Conservation (phyloP, 805 yeast species). For the Wickerhamomyces bisporus region DNA sequence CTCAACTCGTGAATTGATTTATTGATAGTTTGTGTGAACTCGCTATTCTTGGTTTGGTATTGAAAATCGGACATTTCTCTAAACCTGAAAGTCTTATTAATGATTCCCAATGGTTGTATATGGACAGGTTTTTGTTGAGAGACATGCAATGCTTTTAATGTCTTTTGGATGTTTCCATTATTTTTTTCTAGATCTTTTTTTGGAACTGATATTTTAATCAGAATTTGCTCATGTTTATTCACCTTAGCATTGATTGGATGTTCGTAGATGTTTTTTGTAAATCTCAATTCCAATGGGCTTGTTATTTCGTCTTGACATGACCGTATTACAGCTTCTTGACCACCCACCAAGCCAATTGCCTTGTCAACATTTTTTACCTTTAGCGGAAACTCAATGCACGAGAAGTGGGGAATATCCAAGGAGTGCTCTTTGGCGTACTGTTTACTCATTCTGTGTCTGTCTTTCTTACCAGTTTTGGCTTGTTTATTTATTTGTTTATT, state of each 20-base stretch:
- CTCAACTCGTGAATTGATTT: constrained; percentile 38
- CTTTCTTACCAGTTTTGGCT: not conserved
- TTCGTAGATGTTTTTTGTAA: constrained; percentile 35
- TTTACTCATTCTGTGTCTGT: constrained; percentile 12
- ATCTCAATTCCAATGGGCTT: constrained; percentile 35
- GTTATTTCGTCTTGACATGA: constrained; percentile 26
- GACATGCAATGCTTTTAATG: constrained; percentile 29
- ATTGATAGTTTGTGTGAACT: constrained; percentile 37
- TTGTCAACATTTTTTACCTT: constrained; percentile 54
- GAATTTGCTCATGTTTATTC: constrained; percentile 48
- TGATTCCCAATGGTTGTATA: constrained; percentile 59
- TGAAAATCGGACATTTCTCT: constrained; percentile 90
- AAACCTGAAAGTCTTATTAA: constrained; percentile 67
- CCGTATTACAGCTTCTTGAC: constrained; percentile 33
- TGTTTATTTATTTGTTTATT: not conserved
- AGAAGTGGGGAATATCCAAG: constrained; percentile 67
- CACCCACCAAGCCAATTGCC: constrained; percentile 72
- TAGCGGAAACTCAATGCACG: constrained; percentile 77
- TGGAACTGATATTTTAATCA: constrained; percentile 58
- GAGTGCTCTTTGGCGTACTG: constrained; percentile 48
- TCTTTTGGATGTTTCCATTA: constrained; percentile 38
- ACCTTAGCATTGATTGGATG: constrained; percentile 61
- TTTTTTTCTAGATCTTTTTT: constrained; percentile 40
- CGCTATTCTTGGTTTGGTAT: constrained; percentile 52
- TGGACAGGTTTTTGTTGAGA: constrained; percentile 32